These are phyloP conservation scores for Barnettozyma salicaria DNA, from an alignment of 805 yeast genomes.

Conservation along the genomic window DNA sequence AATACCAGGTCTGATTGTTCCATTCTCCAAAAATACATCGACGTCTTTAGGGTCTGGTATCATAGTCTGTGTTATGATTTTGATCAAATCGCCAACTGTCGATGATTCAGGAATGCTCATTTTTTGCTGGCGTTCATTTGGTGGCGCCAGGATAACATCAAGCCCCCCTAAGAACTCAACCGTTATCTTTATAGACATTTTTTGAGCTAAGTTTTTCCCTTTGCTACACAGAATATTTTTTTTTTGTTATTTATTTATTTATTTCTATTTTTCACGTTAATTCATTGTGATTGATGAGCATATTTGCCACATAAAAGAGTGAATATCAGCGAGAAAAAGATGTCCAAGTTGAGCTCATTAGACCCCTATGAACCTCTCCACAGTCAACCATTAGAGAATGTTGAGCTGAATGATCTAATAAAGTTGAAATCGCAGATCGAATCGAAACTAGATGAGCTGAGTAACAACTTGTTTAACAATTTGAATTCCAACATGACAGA, in stretches of 20 bases:
- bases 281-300: no score
- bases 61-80: slow-evolving; percentile 46
- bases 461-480: background rate
- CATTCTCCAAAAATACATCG: slow-evolving; percentile 78
- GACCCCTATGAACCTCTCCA: slow-evolving; percentile 3
- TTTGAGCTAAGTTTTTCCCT: background rate
- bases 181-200: slow-evolving; percentile 1
- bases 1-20: slow-evolving; percentile 83
- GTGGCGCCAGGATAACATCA: slow-evolving; percentile 58
- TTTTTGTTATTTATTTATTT: background rate
- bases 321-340: background rate
- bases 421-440: slow-evolving; percentile 2
- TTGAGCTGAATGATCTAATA: background rate
- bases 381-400: background rate
- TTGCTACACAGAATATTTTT: background rate
- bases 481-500: slow-evolving; percentile 48
- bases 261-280: no score
- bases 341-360: background rate
- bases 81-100: slow-evolving; percentile 45
- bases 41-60: slow-evolving; percentile 56
- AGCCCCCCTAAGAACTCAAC: slow-evolving; percentile 56
- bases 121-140: slow-evolving; percentile 48
- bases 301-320: no score
- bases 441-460: slow-evolving; percentile 1
- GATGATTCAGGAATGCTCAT: slow-evolving; percentile 37